phyloP scores from a whole-genome alignment of 106 monocot genomes.

The Triglochin maritima region DNA sequence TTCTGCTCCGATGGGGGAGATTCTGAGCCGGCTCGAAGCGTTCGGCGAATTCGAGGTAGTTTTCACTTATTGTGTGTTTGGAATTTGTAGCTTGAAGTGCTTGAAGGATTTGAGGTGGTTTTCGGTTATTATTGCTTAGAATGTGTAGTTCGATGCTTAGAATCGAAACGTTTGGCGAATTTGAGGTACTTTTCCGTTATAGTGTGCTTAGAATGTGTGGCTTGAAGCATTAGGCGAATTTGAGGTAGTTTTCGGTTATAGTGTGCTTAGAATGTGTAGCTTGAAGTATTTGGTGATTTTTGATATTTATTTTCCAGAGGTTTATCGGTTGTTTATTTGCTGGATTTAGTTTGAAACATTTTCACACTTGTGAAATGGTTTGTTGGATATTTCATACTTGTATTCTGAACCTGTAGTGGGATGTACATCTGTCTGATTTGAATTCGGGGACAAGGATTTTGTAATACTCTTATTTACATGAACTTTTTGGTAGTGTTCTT shows the following conservation, averaged over 20 bases:
- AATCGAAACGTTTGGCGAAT: not conserved
- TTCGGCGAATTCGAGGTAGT: constrained; percentile 91
- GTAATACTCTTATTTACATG: no score
- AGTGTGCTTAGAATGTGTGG: not conserved
- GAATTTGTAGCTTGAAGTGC: constrained; percentile 26
- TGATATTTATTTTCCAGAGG: no score
- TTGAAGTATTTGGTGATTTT: not conserved
- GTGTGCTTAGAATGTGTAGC: not conserved
- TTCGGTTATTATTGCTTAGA: not conserved
- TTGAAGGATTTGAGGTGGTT: constrained; percentile 83
- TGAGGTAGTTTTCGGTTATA: not conserved
- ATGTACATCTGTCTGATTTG: no score
- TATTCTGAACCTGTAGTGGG: no score
- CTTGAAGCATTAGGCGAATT: not conserved
- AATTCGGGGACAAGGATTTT: no score
- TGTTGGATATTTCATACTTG: no score
- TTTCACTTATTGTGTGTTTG: not conserved
- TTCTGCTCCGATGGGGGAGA: constrained; percentile 85
- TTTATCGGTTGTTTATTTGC: no score
- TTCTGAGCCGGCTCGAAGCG: constrained; percentile 64
- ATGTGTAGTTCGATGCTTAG: not conserved
- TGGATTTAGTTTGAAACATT: no score
- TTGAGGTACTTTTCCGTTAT: not conserved
- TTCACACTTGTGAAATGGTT: no score
- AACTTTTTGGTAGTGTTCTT: no score